These are phyloP conservation scores for Sclerotinia nivalis DNA, from an alignment of 2,329 filamentous ascomycete genomes.

Conservation along the genomic window DNA sequence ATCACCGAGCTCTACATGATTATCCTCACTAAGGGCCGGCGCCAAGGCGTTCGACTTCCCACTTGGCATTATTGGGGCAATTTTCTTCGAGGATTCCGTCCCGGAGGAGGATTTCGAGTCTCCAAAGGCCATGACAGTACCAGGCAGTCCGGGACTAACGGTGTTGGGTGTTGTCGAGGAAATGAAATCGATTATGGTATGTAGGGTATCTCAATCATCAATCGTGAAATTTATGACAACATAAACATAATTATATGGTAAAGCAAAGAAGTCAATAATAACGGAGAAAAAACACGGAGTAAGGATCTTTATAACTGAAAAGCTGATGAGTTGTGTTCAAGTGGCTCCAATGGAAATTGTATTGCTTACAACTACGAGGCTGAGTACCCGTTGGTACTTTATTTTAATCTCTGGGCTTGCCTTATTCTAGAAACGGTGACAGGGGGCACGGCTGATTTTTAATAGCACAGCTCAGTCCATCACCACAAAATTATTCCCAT, in stretches of 20 bases:
- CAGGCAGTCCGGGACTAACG: conserved; percentile 28
- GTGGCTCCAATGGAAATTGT: conserved; percentile 9
- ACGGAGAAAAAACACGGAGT: neutral
- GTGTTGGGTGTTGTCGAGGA: neutral
- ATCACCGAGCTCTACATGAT: conserved; percentile 42
- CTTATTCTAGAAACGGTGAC: conserved; percentile 16
- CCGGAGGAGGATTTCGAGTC: conserved; percentile 29
- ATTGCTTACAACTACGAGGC: conserved; percentile 19
- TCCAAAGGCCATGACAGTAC: conserved; percentile 34
- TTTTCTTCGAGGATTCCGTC: conserved; percentile 31
- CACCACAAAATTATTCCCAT: conserved; percentile 10
- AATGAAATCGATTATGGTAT: neutral
- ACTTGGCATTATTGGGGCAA: conserved; percentile 53
- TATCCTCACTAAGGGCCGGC: conserved; percentile 53
- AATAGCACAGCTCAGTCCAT: conserved; percentile 18
- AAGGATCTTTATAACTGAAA: conserved; percentile 1
- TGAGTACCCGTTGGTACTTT: conserved; percentile 20
- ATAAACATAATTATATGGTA: conserved; percentile 7
- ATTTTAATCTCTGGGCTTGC: conserved; percentile 5
- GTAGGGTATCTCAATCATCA: conserved; percentile 13
- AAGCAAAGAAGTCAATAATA: neutral
- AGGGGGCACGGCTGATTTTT: neutral
- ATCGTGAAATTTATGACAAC: conserved; percentile 13
- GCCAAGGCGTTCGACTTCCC: conserved; percentile 55
- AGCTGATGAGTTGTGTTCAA: conserved; percentile 18